Conservation (phyloP, 805 yeast genomes). For the Pichia thaimueangensis region DNA sequence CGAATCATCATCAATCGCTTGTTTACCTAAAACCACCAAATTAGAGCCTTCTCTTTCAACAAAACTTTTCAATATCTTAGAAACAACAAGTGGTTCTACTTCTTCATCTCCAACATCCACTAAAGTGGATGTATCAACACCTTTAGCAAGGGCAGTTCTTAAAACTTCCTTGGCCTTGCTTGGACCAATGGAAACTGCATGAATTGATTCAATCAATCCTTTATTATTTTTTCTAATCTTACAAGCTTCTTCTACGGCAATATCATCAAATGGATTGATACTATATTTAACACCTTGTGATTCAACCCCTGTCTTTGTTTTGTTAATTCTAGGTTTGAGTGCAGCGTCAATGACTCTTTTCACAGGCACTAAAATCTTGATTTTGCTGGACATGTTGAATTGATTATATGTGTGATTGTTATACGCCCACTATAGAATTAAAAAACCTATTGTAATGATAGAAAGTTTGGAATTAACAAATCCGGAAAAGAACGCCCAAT, state of each 20-base stretch:
- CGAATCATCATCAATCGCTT: slow-evolving; percentile 92
- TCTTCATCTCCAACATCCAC: slow-evolving; percentile 64
- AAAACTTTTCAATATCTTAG: slow-evolving; percentile 71
- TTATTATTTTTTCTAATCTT: slow-evolving; percentile 64
- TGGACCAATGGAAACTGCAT: slow-evolving; percentile 89
- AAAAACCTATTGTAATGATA: too few relatives aligned
- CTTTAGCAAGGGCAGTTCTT: slow-evolving; percentile 89
- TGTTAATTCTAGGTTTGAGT: slow-evolving; percentile 85
- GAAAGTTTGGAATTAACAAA: too few relatives aligned
- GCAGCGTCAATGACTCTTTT: slow-evolving; percentile 94
- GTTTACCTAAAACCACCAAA: slow-evolving; percentile 87
- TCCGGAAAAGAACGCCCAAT: too few relatives aligned
- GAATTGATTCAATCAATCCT: slow-evolving; percentile 67
- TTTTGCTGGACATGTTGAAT: slow-evolving; percentile 40
- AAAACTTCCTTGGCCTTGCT: slow-evolving; percentile 80
- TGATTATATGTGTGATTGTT: background rate
- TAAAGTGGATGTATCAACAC: slow-evolving; percentile 81
- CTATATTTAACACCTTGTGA: slow-evolving; percentile 86
- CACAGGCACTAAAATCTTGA: slow-evolving; percentile 83
- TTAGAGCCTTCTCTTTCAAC: slow-evolving; percentile 68
- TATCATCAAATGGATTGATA: slow-evolving; percentile 96
- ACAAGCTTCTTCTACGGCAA: slow-evolving; percentile 92
- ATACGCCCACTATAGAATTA: too few relatives aligned
- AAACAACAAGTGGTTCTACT: slow-evolving; percentile 84
- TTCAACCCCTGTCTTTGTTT: slow-evolving; percentile 77